A percentile compares a stretch with the other conserved stretches of the same genome.
These are phyloP conservation scores for Psilocybe subaeruginosa DNA, from an alignment of 768 basidiomycete genomes.

Conservation along the genomic window DNA sequence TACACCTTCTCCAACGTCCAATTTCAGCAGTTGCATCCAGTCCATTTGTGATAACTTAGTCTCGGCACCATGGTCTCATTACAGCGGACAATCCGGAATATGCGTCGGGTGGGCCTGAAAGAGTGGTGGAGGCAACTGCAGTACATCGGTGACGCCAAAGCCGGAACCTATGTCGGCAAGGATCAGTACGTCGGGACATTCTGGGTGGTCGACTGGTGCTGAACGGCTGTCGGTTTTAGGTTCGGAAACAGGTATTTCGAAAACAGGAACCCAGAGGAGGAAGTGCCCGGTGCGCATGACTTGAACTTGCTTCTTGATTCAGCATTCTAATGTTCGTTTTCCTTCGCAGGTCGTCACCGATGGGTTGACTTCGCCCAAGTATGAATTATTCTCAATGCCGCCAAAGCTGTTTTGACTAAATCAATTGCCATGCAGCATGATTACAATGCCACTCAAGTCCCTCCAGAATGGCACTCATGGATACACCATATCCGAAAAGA, in stretches of 20 bases:
- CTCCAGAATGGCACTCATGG: constrained; percentile 98
- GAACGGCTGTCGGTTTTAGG: constrained; percentile 39
- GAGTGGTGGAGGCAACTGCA: constrained; percentile 94
- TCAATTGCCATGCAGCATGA: constrained; percentile 56
- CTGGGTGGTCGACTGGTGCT: constrained; percentile 1
- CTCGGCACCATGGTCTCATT: constrained; percentile 65
- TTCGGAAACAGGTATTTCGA: constrained; percentile 96
- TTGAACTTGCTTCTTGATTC: background rate
- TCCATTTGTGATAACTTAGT: constrained; percentile 1
- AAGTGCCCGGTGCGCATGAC: constrained; percentile 73
- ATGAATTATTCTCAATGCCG: constrained; percentile 2
- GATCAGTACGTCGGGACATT: constrained; percentile 71
- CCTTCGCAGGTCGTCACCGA: constrained; percentile 78
- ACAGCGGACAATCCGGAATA: constrained; percentile 72
- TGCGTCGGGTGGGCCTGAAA: constrained; percentile 73
- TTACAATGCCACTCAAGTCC: constrained; percentile 90
- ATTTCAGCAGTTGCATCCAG: background rate
- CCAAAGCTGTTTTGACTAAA: constrained; percentile 5
- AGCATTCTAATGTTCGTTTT: background rate
- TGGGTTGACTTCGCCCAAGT: constrained; percentile 96
- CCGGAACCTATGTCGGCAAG: constrained; percentile 71
- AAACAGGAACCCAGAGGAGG: constrained; percentile 85
- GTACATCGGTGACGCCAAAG: constrained; percentile 94
- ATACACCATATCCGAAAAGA: constrained; percentile 85
- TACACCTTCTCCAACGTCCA: background rate